Base-by-base conservation (phyloP, 2,329 filamentous ascomycete species). In the Alternaria arbusti region DNA sequence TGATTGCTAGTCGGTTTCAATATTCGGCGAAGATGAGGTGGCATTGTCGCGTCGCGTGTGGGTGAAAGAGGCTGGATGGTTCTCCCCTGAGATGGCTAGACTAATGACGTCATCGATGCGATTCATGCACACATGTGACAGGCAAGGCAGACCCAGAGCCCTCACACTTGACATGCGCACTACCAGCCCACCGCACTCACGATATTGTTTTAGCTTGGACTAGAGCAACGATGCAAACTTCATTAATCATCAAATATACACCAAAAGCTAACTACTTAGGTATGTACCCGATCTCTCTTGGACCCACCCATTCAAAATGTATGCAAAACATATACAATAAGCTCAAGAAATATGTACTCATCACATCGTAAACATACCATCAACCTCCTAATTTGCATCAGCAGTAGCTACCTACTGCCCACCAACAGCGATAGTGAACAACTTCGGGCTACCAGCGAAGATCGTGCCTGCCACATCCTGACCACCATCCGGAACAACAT, bases 401-500 rank as follows among this genome's bases (percentile, higher is more conserved):
- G n/a, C 4, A 3, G 3, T 11, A 20, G 17, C 5, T 1, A 5
- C 47, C 55, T 23, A 76, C 36, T 71, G 69, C 7, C 84, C 84
- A 17, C 85, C 85, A 54, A 86, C 81, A 59, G 80, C 78, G 47
- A 87, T 76, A 6, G 80, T 82, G 59, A 86, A 84, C 12, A 85
- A 46, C 15, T 72, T 67, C 0, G 86, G 85, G 65, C 81, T 80
- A 1, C 80, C 74, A 25, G 82, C 84, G 56, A 85, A 81, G 40
- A 87, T 80, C 28, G 84, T 84, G 3, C 86, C 86, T 4, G 83
- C 83, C 56, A 86, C 85, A 72, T 90, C 87, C 66, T 83, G 80
- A 26, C 84, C 82, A 17, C 84, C 86, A 63, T 83, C 81, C 0
- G 88, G 85, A 58, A 87, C 86, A 17, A 91, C 89, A 73, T 91